A percentile compares a stretch with the other conserved stretches of the same genome.
phyloP scores from a whole-genome alignment of 2,329 filamentous ascomycete genomes.

The Lecanicillium sp. region DNA sequence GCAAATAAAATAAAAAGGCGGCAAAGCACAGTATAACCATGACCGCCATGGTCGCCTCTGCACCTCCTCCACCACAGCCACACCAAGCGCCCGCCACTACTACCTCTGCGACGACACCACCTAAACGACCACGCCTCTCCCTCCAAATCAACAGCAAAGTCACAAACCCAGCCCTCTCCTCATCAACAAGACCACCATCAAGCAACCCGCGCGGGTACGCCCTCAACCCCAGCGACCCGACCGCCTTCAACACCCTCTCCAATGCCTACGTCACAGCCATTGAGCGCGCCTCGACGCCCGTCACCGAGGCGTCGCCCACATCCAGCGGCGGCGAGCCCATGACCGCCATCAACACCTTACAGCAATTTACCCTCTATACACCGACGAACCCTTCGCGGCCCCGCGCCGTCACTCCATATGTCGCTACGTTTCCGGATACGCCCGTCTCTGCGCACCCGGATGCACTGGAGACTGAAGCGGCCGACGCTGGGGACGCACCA shows the following conservation, averaged over 20 bases:
- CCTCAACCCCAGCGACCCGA: conserved; percentile 50
- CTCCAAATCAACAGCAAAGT: conserved; percentile 42
- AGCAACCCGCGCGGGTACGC: conserved; percentile 18
- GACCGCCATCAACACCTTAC: conserved; percentile 39
- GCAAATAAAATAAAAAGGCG: background rate
- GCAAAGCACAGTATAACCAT: background rate
- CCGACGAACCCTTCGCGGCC: conserved; percentile 21
- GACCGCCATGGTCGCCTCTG: background rate
- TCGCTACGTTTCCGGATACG: conserved; percentile 43
- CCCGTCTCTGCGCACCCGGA: conserved; percentile 35
- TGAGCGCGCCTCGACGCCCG: conserved; percentile 30
- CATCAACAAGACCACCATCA: conserved; percentile 27
- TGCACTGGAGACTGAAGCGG: too few relatives aligned
- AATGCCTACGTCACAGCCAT: conserved; percentile 58
- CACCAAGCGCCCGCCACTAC: conserved; percentile 10
- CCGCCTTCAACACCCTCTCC: conserved; percentile 58
- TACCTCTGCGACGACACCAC: conserved; percentile 17
- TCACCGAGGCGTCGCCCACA: conserved; percentile 33
- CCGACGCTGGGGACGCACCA: too few relatives aligned
- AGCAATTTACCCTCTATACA: conserved; percentile 22
- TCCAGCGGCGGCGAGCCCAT: conserved; percentile 33
- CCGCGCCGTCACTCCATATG: conserved; percentile 35
- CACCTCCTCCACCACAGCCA: background rate
- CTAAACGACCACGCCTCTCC: conserved; percentile 48
- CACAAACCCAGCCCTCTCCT: conserved; percentile 20